A percentile compares a stretch with the other conserved stretches of the same genome.
Evolutionary conservation across 2,329 filamentous ascomycete species (phyloP).

Genomic region (Neonectria punicea): DNA sequence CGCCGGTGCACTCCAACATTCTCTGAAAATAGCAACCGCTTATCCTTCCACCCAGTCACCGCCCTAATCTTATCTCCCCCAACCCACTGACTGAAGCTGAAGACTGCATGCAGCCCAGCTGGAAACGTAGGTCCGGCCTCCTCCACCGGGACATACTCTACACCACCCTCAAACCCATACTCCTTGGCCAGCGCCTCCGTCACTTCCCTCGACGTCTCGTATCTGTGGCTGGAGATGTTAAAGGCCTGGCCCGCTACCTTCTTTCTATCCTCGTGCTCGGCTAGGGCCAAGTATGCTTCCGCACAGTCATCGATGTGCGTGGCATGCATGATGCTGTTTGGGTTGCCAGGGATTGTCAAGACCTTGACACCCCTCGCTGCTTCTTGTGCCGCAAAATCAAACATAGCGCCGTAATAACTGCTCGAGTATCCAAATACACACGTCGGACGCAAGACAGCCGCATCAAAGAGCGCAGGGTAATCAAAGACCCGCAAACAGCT

Average conservation of each 20-base stretch:
- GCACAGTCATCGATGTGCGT: constrained; percentile 62
- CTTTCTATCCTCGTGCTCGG: constrained; percentile 46
- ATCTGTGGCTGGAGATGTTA: constrained; percentile 57
- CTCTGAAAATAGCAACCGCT: constrained; percentile 50
- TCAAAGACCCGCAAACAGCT: constrained; percentile 48
- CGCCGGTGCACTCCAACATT: constrained; percentile 49
- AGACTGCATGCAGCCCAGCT: constrained; percentile 35
- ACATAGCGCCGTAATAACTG: constrained; percentile 56
- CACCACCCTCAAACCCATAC: constrained; percentile 50
- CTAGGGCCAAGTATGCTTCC: constrained; percentile 59
- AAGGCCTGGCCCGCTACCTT: constrained; percentile 53
- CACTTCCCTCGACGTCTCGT: constrained; percentile 57
- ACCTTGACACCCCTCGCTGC: constrained; percentile 29
- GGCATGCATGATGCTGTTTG: constrained; percentile 55
- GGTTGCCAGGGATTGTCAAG: constrained; percentile 48
- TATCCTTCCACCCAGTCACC: constrained; percentile 54
- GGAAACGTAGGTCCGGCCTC: constrained; percentile 35
- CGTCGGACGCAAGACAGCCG: constrained; percentile 57
- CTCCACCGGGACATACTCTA: constrained; percentile 38
- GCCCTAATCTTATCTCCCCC: constrained; percentile 53
- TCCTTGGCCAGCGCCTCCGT: constrained; percentile 51
- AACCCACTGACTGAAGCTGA: constrained; percentile 56
- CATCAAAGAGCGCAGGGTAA: constrained; percentile 53
- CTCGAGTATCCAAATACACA: constrained; percentile 58
- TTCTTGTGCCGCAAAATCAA: constrained; percentile 48